Evolutionary conservation across 495 filamentous ascomycete species (phyloP), one percentile per base, ranked within the genome.

Genomic region (Hypoxylon fuscum): DNA sequence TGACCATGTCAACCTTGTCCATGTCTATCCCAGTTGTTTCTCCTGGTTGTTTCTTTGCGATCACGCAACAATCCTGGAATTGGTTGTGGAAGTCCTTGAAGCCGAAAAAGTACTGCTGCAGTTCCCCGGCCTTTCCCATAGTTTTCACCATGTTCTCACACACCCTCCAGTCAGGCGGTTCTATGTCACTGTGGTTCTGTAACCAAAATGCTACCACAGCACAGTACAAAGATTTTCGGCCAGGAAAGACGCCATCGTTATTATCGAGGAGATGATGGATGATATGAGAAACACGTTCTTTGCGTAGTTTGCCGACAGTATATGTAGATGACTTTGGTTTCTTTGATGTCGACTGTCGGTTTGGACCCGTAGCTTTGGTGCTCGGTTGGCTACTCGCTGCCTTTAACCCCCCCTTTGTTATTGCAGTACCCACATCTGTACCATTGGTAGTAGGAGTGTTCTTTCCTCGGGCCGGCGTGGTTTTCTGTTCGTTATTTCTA

Each of bases 231-330:
- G 90, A 86, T 49, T 81, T 80, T n/a, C 87, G 84, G 20, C 87
- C 85, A 9, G 90, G 90, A 54, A 90, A 93, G 2, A 90, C 86
- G 2, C 91, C 91, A 31, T 80, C 77, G 59, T 89, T 89, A 41
- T 80, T 83, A 22, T 88, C 79, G 7, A 96, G 69, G 23, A 96
- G 77, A 40, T 90, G 84, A 60, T 88, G 76, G 37, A 96, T 79
- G 34, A 93, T 87, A 17, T 85, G 83, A 35, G 80, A 82, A 5
- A 64, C 59, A 21, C 69, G 67, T 27, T 69, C 67, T 27, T 53
- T 60, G 20, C 69, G 69, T 35, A 61, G 18, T 25, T 53, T 53
- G 56, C 72, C 65, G 59, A 75, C 48, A 11, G 55, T 55, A 23
- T 32, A 34, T 15, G 48, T 42, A 22, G 40, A 25, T 38, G 23